Base-by-base conservation (phyloP, 768 basidiomycete genomes). In the Pleurotus ostreatus region DNA sequence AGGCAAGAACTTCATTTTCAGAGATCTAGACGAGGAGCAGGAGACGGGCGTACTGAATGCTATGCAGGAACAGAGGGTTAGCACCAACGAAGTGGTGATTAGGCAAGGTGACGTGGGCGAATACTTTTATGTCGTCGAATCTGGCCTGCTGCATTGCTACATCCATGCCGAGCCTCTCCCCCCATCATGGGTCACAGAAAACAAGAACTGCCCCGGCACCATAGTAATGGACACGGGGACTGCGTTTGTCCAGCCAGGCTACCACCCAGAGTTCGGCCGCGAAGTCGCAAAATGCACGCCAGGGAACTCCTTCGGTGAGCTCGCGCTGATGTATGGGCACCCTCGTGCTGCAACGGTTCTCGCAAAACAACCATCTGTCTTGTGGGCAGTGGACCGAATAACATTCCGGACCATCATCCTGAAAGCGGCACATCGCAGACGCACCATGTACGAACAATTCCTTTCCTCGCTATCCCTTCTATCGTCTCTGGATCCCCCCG, bases 351-450 rank as follows among this genome's bases (percentile, higher is more conserved):
- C 97, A 13, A 94, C 93, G 6, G 95, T 98, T 44, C 74, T 97
- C 38, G 86, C 96, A 8, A 83, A 89, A 45, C 86, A 91, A 56
- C 75, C 83, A 1, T 91, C 86, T 22, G 93, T 88, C 7, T 78
- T 98, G 23, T 99, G 97, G 97, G 88, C 90, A 8, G 79, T 99
- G 61, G 97, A 99, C 74, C 89, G 97, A 56, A 94, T 95, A 63
- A 98, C 95, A 3, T 99, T 98, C 86, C 85, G 97, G 46, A 97
- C 94, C 5, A 98, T 99, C 72, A 89, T 99, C 53, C 80, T 98
- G 59, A 94, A 94, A 70, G 87, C 92, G 52, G 93, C 94, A 34
- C 89, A 94, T 63, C 80, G 89, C 56, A 86, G 94, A 62, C 79
- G 96, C 52, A 91, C 90, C 63, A 95, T 97, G 89, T 98, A 98